Base-by-base conservation (phyloP, 257 asterid species). In the Eucommia ulmoides region DNA sequence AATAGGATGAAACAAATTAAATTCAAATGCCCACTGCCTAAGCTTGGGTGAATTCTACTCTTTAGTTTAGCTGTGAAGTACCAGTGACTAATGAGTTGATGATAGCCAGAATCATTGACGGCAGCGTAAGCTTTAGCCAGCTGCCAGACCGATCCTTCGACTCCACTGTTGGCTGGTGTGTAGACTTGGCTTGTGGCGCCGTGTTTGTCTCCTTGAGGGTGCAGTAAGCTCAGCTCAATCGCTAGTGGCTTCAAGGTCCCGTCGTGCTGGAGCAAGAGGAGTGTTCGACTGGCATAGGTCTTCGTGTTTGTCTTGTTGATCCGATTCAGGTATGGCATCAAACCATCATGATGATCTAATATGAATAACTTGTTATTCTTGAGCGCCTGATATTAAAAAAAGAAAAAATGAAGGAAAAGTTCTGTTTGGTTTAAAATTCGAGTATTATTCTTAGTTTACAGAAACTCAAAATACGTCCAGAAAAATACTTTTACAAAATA, bases 51-150 rank as follows among this genome's bases (percentile, higher is more conserved):
- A n/a, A n/a, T n/a, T n/a, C n/a, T n/a, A n/a, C n/a, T n/a, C n/a
- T n/a, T n/a, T n/a, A n/a, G n/a, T n/a, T n/a, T n/a, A n/a, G n/a
- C n/a, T n/a, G n/a, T n/a, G 19, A 22, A 51, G 0, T 69, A 88
- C 97, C 96, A 89, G 75, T 89, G 98, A 79, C 96, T 80, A 33
- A 89, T 65, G 65, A 89, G 94, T 65, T 85, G 98, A 63, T 89
- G 98, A 64, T 69, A 78, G 59, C 96, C 98, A 0, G 98, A 78
- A 55, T 89, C 98, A 20, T 85, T 89, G 5, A 89, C 93, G 15
- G 91, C 83, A 18, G 72, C 96, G 53, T 89, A 85, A 50, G 98
- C 98, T 67, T 89, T 89, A 0, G 94, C 93, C 12, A 89, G 80
- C 78, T 89, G 98, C 98, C 98, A 89, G 26, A 89, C 56, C 10